Base-by-base conservation (phyloP, 148 eudicot species). In the Persicaria tinctoria region DNA sequence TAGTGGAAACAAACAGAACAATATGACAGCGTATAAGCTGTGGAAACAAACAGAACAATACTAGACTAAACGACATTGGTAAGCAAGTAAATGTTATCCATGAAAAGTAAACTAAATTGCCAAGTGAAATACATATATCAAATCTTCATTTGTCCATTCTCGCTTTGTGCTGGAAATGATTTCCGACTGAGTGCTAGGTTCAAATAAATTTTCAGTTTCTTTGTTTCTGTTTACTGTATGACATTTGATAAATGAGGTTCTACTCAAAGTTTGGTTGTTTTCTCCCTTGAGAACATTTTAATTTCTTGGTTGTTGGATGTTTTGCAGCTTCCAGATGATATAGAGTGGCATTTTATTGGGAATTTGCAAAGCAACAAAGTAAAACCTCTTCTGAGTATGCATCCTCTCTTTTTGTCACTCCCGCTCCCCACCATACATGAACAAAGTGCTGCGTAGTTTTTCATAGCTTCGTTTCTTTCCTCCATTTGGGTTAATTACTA, bases 341-440 rank as follows among this genome's bases (percentile, higher is more conserved):
- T 90, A 56, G 91, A 92, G 77, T 96, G 99, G 97, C 99, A 96
- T 85, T 96, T 92, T 76, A 92, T 96, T 60, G 99, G 99, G 79
- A 89, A 96, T 84, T 84, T 96, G 86, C 99, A 92, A 78, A 92
- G 97, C 85, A 92, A 96, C 87, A 96, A 96, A 90, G 97, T 90
- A 59, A 96, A 96, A 75, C 83, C 94, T 70, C 96, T 96, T 63
- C 77, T 96, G 75, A 83, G 99, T 96, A 96, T 79, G 94, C 54
- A 66, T 62, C 63, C 60, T 54, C 23, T 66, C 23, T 38, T 68
- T 18, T 3, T 14, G 70, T 38, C 6, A 23, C 46, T 66, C 9
- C 5, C 41, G 16, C 27, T 32, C 27, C 3, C 46, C 9, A 3
- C 44, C 10, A 7, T 70, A 16, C 68, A 64, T 1, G 3, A 5